phyloP scores from a whole-genome alignment of 2,329 filamentous ascomycete species.

The Venturia aucupariae region DNA sequence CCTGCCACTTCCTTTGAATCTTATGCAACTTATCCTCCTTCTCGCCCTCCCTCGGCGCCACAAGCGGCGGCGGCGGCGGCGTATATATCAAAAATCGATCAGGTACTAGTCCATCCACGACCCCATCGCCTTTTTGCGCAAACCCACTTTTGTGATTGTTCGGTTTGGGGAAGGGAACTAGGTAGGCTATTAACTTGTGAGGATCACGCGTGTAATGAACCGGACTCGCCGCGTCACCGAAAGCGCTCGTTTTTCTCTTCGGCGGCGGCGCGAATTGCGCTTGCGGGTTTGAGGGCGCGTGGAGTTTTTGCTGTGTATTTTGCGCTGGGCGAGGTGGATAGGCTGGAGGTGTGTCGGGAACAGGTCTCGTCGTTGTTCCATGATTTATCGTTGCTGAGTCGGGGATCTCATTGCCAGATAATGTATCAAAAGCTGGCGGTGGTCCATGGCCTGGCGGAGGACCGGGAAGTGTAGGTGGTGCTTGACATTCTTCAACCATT shows the following conservation, averaged over 20 bases:
- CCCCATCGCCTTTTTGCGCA: constrained; percentile 20
- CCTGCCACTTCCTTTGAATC: constrained; percentile 37
- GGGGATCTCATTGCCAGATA: not conserved
- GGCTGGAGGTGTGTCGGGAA: constrained; percentile 6
- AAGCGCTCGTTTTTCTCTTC: not conserved
- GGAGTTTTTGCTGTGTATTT: not conserved
- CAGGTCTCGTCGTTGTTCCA: not conserved
- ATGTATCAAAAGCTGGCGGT: not conserved
- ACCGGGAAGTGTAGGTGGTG: not conserved
- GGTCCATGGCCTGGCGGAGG: not conserved
- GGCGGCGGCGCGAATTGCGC: not conserved
- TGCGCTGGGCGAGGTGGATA: constrained; percentile 5
- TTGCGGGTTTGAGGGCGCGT: not conserved
- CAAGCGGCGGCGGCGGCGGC: constrained; percentile 34
- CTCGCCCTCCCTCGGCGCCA: constrained; percentile 31
- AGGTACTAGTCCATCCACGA: constrained; percentile 28
- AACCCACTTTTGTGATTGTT: constrained; percentile 25
- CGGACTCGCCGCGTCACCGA: constrained; percentile 19
- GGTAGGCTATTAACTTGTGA: constrained; percentile 34
- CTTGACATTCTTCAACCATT: not conserved
- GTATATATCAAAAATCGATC: constrained; percentile 37
- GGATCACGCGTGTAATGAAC: constrained; percentile 34
- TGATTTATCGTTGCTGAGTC: not conserved
- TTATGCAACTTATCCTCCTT: constrained; percentile 36
- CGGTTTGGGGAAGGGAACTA: constrained; percentile 37